phyloP scores from a whole-genome alignment of 768 basidiomycete species.

The Boletus edulis region DNA sequence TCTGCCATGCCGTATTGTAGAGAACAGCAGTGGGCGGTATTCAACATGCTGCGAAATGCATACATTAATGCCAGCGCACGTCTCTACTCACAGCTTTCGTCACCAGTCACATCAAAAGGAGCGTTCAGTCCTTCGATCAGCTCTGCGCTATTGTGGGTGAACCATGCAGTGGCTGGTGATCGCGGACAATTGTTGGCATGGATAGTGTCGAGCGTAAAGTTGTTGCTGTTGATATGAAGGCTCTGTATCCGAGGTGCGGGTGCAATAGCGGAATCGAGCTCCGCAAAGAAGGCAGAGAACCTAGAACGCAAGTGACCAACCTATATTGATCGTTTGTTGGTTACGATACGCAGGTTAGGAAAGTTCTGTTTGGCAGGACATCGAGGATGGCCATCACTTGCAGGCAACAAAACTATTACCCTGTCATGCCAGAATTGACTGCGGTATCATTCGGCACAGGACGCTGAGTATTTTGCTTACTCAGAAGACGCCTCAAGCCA shows the following conservation, averaged over 20 bases:
- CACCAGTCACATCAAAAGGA: slow-evolving; percentile 40
- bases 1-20: slow-evolving; percentile 47
- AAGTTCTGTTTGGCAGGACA: slow-evolving; percentile 28
- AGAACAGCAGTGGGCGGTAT: slow-evolving; percentile 39
- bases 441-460: slow-evolving; percentile 40
- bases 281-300: slow-evolving; percentile 48
- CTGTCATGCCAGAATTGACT: slow-evolving; percentile 31
- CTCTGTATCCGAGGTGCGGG: slow-evolving; percentile 49
- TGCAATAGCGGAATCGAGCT: slow-evolving; percentile 42
- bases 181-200: slow-evolving; percentile 45
- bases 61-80: not conserved
- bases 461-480: slow-evolving; percentile 28
- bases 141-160: slow-evolving; percentile 57
- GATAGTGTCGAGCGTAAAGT: slow-evolving; percentile 48
- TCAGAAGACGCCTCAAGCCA: too few species aligned
- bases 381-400: not conserved
- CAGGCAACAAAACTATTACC: slow-evolving; percentile 7
- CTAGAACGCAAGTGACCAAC: slow-evolving; percentile 22
- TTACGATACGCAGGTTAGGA: slow-evolving; percentile 34
- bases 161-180: slow-evolving; percentile 45
- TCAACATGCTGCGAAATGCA: slow-evolving; percentile 31
- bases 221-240: slow-evolving; percentile 41
- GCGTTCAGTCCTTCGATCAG: slow-evolving; percentile 51
- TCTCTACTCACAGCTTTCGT: slow-evolving; percentile 37
- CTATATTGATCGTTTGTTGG: not conserved